phyloP scores from a whole-genome alignment of 192 early-diverging fungal species.

The Backusella circina region DNA sequence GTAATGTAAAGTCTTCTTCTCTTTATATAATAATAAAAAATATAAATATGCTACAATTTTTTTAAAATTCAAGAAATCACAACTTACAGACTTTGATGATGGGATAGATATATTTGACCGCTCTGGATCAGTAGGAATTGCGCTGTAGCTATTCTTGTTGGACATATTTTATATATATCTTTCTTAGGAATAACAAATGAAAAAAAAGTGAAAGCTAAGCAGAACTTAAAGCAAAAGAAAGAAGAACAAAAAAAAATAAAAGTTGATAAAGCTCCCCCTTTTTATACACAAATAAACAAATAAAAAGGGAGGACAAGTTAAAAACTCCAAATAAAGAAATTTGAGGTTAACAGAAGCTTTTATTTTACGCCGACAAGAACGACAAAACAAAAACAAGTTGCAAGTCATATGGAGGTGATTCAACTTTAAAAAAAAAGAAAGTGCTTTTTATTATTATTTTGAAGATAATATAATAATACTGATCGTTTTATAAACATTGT shows the following conservation, averaged over 20 bases:
- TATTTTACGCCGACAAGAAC: neutral
- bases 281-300: neutral
- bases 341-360: neutral
- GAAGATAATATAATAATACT: neutral
- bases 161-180: neutral
- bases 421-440: neutral
- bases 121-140: conserved; percentile 20
- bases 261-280: neutral
- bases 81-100: neutral
- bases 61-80: neutral
- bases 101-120: neutral
- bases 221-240: neutral
- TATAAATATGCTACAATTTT: neutral
- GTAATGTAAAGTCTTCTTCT: conserved; percentile 9
- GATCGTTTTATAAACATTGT: neutral
- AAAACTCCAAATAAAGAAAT: neutral
- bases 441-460: too few relatives aligned
- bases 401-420: neutral
- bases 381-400: neutral
- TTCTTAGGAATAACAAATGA: neutral
- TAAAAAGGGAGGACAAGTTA: neutral
- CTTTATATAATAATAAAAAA: conserved; percentile 5
- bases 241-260: neutral
- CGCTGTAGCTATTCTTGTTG: conserved; percentile 7
- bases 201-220: neutral